phyloP scores from a whole-genome alignment of 495 filamentous ascomycete genomes.

The Neohortaea acidophila region DNA sequence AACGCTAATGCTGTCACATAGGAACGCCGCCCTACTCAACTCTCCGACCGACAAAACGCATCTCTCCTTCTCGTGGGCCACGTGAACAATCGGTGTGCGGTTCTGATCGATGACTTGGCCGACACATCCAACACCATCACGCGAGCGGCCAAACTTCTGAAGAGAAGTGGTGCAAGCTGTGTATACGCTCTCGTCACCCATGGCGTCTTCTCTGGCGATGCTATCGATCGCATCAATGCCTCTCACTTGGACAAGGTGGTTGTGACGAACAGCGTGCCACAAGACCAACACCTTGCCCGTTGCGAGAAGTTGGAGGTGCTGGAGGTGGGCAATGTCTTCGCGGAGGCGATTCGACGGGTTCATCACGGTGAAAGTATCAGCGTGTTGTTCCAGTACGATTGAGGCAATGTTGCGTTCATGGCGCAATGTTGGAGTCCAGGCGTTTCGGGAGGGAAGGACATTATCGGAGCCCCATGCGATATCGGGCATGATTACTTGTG shows the following conservation, averaged over 20 bases:
- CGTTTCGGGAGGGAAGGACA: too few relatives aligned
- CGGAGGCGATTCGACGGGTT: slow-evolving; percentile 90
- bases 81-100: slow-evolving; percentile 63
- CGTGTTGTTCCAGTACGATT: slow-evolving; percentile 86
- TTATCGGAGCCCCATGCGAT: too few relatives aligned
- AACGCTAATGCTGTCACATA: slow-evolving; percentile 29
- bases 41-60: slow-evolving; percentile 86
- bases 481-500: too few relatives aligned
- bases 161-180: slow-evolving; percentile 75
- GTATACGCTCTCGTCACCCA: slow-evolving; percentile 90
- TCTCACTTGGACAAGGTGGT: slow-evolving; percentile 79
- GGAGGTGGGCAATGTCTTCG: slow-evolving; percentile 85
- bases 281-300: slow-evolving; percentile 55
- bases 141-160: slow-evolving; percentile 86
- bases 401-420: too few relatives aligned
- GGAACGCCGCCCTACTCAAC: slow-evolving; percentile 92
- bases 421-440: too few relatives aligned
- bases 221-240: slow-evolving; percentile 83
- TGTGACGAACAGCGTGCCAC: slow-evolving; percentile 87
- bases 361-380: slow-evolving; percentile 98
- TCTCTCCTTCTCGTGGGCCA: slow-evolving; percentile 97
- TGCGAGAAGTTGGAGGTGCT: slow-evolving; percentile 84
- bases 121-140: slow-evolving; percentile 97
- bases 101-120: slow-evolving; percentile 85
- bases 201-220: slow-evolving; percentile 85